phyloP scores from a whole-genome alignment of 2,329 filamentous ascomycete species.

The Microascus cirrosus region DNA sequence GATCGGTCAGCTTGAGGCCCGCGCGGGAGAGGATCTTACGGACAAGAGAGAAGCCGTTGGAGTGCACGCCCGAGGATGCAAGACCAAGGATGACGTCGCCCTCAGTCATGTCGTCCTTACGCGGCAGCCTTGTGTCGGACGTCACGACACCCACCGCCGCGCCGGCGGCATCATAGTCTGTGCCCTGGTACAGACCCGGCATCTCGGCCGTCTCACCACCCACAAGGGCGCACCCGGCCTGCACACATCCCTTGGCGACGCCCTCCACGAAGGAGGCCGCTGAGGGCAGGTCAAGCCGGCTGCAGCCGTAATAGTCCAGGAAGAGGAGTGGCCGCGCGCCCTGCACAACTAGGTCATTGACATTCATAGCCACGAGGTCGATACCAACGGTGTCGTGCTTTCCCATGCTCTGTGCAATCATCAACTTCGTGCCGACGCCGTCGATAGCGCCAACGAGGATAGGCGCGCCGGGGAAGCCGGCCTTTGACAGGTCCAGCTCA shows the following conservation, averaged over 20 bases:
- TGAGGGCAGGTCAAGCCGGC: constrained; percentile 65
- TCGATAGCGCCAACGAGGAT: constrained; percentile 91
- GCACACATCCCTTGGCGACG: constrained; percentile 76
- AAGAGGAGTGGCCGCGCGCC: constrained; percentile 93
- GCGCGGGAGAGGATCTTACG: constrained; percentile 66
- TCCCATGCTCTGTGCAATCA: constrained; percentile 81
- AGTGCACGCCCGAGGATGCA: constrained; percentile 79
- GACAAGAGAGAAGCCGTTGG: constrained; percentile 95
- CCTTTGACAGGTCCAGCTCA: constrained; percentile 62
- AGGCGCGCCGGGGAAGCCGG: constrained; percentile 48
- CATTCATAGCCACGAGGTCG: constrained; percentile 97
- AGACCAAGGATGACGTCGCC: constrained; percentile 84
- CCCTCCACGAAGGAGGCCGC: constrained; percentile 84
- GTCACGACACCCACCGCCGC: constrained; percentile 78
- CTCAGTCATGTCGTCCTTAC: constrained; percentile 60
- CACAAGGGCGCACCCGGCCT: constrained; percentile 81
- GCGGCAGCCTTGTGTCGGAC: constrained; percentile 59
- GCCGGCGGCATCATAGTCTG: constrained; percentile 89
- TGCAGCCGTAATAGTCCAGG: constrained; percentile 95
- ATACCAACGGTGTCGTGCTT: constrained; percentile 94
- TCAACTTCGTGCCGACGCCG: constrained; percentile 92
- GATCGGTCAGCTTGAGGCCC: constrained; percentile 58
- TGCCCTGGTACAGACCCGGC: constrained; percentile 83
- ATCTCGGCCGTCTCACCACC: constrained; percentile 97
- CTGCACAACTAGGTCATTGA: constrained; percentile 94